phyloP scores from a whole-genome alignment of 305 asterid species.

The Fraxinus platypoda region DNA sequence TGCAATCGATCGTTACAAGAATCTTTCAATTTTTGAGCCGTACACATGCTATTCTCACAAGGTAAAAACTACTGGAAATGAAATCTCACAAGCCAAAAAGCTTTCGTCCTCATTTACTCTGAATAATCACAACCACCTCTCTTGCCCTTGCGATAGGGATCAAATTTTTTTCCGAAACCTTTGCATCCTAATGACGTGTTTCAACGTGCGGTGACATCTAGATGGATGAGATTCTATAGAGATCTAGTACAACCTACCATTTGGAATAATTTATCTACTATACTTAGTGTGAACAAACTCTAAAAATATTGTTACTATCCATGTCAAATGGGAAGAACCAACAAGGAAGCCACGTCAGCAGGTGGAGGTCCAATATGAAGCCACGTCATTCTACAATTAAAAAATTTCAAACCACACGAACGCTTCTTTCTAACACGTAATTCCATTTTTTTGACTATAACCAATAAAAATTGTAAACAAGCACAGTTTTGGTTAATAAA shows the following conservation, averaged over 20 bases:
- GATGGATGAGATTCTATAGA: neutral
- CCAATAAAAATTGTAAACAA: neutral
- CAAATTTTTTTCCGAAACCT: neutral
- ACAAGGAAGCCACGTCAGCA: constrained; percentile 29
- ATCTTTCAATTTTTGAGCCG: too few species aligned
- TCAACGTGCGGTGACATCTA: neutral
- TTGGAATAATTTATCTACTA: constrained; percentile 5
- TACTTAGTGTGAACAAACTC: neutral
- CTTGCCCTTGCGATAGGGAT: too few species aligned
- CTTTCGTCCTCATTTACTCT: too few species aligned
- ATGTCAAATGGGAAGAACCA: neutral
- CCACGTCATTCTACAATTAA: constrained; percentile 45
- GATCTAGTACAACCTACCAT: neutral
- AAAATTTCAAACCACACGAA: constrained; percentile 36
- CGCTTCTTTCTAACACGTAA: constrained; percentile 37
- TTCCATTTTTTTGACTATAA: constrained; percentile 42
- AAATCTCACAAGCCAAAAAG: too few species aligned
- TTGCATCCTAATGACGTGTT: neutral
- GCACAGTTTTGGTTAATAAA: neutral
- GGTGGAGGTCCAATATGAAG: constrained; percentile 15
- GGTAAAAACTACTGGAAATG: too few species aligned
- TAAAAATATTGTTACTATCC: neutral
- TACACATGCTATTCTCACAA: too few species aligned
- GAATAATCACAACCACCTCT: too few species aligned
- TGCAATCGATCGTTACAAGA: too few species aligned